Base-by-base conservation (phyloP, 2,329 filamentous ascomycete genomes). In the Claviceps quebecensis region DNA sequence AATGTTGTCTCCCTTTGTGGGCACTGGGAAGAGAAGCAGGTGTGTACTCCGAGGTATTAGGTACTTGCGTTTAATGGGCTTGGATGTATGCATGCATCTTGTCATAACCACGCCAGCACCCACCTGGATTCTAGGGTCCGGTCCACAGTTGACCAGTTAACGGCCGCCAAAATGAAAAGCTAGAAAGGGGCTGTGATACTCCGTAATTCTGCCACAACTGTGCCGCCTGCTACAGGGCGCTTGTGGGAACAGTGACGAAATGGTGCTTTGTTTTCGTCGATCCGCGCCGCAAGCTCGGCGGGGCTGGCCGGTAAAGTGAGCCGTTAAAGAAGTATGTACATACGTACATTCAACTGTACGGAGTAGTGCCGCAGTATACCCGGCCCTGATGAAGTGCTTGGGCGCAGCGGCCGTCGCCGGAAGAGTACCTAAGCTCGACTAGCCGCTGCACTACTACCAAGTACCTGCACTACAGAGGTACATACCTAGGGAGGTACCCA, bases 171-270 rank as follows among this genome's bases (percentile, higher is more conserved):
- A 36, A 9, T 47, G 36, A 47, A 46, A 52, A 49, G 51, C 37
- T 44, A 49, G 47, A 52, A 49, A n/a, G 45, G 47, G 48, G 41
- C 50, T 52, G 48, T 40, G 4, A 47, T 19, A n/a, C n/a, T n/a
- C n/a, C n/a, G n/a, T n/a, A 47, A 53, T 54, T 57, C 55, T 57
- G 54, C 55, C 54, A 37, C 39, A 11, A 5, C 29, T 13, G 34
- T 43, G 48, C 11, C 26, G 45, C 13, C 43, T 29, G 40, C 16
- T 13, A 43, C 11, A 22, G 11, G 9, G 4, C 9, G 11, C 19
- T 17, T 17, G 14, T 23, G 19, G 40, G 40, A 22, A 23, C 9
- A 19, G 11, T 19, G 40, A 34, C 23, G 29, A 34, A 34, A 34
- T 34, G 29, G 19, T 50, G n/a, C 34, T 36, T 26, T 22, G 22